Conservation (phyloP, 73 alveolate genomes). For the Diophrys sp. region DNA sequence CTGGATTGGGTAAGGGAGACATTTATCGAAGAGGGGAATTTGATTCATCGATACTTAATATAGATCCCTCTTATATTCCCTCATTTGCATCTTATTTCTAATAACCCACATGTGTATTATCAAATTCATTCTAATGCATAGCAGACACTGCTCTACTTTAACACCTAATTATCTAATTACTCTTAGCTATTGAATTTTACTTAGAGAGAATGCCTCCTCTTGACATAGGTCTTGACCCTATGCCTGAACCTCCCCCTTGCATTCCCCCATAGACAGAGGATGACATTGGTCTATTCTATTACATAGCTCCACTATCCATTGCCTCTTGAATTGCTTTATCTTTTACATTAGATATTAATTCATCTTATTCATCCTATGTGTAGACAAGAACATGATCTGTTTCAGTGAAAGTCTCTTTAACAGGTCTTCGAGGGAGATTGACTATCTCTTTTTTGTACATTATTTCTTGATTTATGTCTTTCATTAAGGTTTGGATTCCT, state of each 20-base stretch:
- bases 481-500: conserved; percentile 27
- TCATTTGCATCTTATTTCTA: too few relatives aligned
- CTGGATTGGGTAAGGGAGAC: conserved; percentile 5
- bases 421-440: conserved; percentile 10
- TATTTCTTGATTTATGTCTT: conserved; percentile 20
- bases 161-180: conserved; percentile 5
- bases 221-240: too few relatives aligned
- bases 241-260: too few relatives aligned
- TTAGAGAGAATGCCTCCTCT: conserved; percentile 2
- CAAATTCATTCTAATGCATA: too few relatives aligned
- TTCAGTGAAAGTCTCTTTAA: conserved; percentile 5
- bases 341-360: neutral
- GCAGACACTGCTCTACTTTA: too few relatives aligned
- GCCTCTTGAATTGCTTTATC: neutral
- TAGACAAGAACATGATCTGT: conserved; percentile 18
- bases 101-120: too few relatives aligned
- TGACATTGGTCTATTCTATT: neutral
- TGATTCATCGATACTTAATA: conserved; percentile 7
- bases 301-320: neutral
- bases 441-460: conserved; percentile 18
- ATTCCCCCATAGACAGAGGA: too few relatives aligned
- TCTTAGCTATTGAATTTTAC: neutral
- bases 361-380: neutral
- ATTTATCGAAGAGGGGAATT: conserved; percentile 3
- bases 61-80: too few relatives aligned